A percentile compares a stretch with the other conserved stretches of the same genome.
phyloP scores from a whole-genome alignment of 202 grass and related monocot genomes.

The Elaeis oleifera region DNA sequence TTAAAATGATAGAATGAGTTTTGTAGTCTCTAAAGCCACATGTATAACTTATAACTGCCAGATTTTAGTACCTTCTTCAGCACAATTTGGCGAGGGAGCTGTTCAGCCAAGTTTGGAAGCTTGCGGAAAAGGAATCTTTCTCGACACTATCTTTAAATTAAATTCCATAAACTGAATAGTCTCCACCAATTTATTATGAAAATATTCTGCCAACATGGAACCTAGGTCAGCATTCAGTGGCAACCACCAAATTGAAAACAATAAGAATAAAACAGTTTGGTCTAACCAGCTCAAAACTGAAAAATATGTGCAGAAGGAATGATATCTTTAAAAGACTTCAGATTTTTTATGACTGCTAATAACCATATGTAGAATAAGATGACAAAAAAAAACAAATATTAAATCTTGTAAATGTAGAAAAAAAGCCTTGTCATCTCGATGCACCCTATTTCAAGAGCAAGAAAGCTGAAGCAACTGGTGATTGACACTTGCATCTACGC shows the following conservation, averaged over 20 bases:
- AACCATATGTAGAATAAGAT: too few relatives aligned
- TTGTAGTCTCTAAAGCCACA: too few relatives aligned
- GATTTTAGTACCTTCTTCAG: conserved; percentile 73
- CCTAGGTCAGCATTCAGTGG: neutral
- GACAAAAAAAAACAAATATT: too few relatives aligned
- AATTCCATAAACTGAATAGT: conserved; percentile 96
- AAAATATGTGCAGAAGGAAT: too few relatives aligned
- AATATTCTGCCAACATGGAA: conserved; percentile 47
- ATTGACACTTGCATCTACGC: too few relatives aligned
- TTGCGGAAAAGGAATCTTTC: conserved; percentile 95
- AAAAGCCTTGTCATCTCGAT: too few relatives aligned
- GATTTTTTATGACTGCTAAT: too few relatives aligned
- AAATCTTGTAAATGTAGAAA: too few relatives aligned
- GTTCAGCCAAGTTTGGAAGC: conserved; percentile 91
- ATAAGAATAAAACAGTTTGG: conserved; percentile 9
- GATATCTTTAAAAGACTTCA: too few relatives aligned
- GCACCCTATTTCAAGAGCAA: too few relatives aligned
- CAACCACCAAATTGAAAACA: conserved; percentile 13
- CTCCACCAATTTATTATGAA: conserved; percentile 94
- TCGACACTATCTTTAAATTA: conserved; percentile 96
- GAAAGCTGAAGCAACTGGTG: too few relatives aligned
- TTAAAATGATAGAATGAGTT: neutral
- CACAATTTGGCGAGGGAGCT: conserved; percentile 90
- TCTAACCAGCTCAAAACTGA: neutral
- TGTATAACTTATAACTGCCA: neutral